Evolutionary conservation across 1,284 basidiomycete genomes (phyloP).

Genomic region (Cutaneotrichosporon spelunceum): DNA sequence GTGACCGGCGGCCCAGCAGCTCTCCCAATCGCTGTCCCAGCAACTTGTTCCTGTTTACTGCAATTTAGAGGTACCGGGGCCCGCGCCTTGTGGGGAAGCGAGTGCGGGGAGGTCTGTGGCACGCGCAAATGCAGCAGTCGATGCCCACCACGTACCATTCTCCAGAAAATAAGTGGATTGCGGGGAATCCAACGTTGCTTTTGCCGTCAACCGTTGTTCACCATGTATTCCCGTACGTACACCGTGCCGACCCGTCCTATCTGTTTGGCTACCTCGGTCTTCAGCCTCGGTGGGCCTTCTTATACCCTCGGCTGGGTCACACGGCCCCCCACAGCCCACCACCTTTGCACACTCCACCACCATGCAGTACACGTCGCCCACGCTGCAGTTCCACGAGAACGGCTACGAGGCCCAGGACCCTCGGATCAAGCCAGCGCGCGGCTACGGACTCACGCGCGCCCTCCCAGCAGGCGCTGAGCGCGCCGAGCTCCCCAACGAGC

Average conservation of each 20-base stretch:
- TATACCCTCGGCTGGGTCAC: background rate
- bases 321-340: background rate
- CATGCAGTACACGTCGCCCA: conserved; percentile 10
- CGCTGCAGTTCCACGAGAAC: conserved; percentile 17
- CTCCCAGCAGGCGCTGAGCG: background rate
- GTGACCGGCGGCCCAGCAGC: too few relatives aligned
- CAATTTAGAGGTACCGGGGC: too few relatives aligned
- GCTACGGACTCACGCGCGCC: conserved; percentile 4
- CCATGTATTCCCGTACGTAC: background rate
- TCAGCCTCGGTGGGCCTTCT: background rate
- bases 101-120: too few relatives aligned
- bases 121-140: too few relatives aligned
- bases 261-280: background rate
- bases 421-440: conserved; percentile 1
- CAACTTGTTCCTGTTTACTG: too few relatives aligned
- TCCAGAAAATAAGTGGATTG: too few relatives aligned
- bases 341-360: background rate
- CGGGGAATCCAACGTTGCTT: background rate
- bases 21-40: too few relatives aligned
- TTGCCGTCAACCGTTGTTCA: background rate
- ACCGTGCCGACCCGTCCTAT: background rate
- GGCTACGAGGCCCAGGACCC: conserved; percentile 14
- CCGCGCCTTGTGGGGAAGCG: too few relatives aligned
- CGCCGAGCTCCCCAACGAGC: background rate
- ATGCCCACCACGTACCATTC: too few relatives aligned